A percentile compares a stretch with the other conserved stretches of the same genome.
Evolutionary conservation across 306 rosid genomes (phyloP).

Genomic region (Cucumis cinereus): DNA sequence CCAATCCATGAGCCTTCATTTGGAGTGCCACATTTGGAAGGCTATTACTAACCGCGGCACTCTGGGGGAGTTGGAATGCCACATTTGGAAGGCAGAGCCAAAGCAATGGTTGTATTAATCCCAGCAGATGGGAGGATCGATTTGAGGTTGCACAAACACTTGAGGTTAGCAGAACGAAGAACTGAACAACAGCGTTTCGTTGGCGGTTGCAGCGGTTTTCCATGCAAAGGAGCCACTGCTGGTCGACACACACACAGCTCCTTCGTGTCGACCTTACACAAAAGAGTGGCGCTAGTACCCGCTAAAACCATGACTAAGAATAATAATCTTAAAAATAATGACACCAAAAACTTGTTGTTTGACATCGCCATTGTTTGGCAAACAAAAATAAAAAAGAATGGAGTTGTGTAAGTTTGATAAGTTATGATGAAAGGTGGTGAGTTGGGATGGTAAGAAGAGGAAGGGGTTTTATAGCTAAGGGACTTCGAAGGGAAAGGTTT

Average conservation of each 20-base stretch:
- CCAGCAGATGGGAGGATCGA: constrained; percentile 27
- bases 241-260: constrained; percentile 25
- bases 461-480: too few species aligned
- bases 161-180: constrained; percentile 29
- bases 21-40: constrained; percentile 36
- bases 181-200: constrained; percentile 31
- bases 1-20: too few species aligned
- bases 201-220: constrained; percentile 27
- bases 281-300: constrained; percentile 12
- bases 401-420: too few species aligned
- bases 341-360: background rate
- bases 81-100: constrained; percentile 50
- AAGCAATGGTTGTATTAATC: constrained; percentile 35
- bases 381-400: too few species aligned
- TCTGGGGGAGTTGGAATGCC: constrained; percentile 29
- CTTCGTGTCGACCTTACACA: constrained; percentile 33
- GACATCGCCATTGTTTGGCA: too few species aligned
- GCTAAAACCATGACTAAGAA: constrained; percentile 19
- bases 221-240: constrained; percentile 19
- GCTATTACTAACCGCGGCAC: constrained; percentile 48
- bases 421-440: too few species aligned
- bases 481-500: too few species aligned
- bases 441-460: too few species aligned
- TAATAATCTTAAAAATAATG: constrained; percentile 20
- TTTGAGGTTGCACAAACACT: constrained; percentile 39